Evolutionary conservation across 2,329 filamentous ascomycete genomes (phyloP).

Genomic region (Beauveria rudraprayagi): DNA sequence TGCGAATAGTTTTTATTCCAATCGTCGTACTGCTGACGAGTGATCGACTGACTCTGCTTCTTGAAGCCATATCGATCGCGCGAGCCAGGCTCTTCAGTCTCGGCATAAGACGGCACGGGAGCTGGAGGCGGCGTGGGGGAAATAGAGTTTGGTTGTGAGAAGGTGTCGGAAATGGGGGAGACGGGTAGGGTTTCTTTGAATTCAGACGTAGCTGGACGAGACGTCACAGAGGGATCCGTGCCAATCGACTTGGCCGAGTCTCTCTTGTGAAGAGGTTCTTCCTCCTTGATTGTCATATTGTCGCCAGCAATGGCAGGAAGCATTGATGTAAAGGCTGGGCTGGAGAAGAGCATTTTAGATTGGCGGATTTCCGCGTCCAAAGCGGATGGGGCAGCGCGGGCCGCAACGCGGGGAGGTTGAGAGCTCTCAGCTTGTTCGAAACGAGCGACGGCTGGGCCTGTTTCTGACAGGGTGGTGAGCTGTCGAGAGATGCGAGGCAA

Average conservation of each 20-base stretch:
- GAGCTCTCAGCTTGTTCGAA: conserved; percentile 11
- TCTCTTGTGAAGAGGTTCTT: conserved; percentile 11
- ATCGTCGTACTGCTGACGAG: conserved; percentile 65
- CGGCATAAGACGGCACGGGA: conserved; percentile 14
- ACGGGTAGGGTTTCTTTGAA: conserved; percentile 11
- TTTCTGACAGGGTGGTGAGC: conserved; percentile 10
- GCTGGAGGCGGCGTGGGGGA: conserved; percentile 11
- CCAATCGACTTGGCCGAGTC: conserved; percentile 41
- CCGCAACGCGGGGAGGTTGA: conserved; percentile 14
- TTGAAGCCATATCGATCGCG: conserved; percentile 90
- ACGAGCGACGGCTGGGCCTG: background rate
- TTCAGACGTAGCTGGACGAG: conserved; percentile 18
- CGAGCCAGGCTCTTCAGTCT: conserved; percentile 39
- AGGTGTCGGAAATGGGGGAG: conserved; percentile 13
- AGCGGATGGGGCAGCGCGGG: conserved; percentile 19
- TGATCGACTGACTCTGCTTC: conserved; percentile 75
- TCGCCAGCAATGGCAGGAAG: conserved; percentile 29
- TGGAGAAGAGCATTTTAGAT: conserved; percentile 33
- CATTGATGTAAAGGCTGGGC: conserved; percentile 30
- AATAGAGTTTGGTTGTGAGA: conserved; percentile 2
- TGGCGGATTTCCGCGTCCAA: conserved; percentile 31
- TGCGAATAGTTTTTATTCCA: conserved; percentile 72
- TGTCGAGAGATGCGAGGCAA: conserved; percentile 9
- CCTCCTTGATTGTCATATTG: conserved; percentile 13
- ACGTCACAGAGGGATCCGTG: conserved; percentile 32